These are phyloP conservation scores for Arthroderma sp. DNA, from an alignment of 2,329 filamentous ascomycete genomes.

Conservation along the genomic window DNA sequence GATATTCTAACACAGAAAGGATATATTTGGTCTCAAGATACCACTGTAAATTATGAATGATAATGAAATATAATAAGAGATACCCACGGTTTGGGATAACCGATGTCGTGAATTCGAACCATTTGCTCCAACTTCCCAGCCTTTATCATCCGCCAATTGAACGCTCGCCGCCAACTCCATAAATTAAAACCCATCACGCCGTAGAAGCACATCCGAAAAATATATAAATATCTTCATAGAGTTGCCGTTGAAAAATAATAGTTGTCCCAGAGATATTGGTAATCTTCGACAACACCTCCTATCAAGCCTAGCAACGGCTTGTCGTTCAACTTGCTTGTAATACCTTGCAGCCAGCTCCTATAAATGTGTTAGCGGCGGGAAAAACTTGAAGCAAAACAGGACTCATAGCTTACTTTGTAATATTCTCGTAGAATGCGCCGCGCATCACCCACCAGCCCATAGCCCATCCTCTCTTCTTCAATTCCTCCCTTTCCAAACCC, in stretches of 20 bases:
- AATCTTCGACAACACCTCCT: constrained; percentile 80
- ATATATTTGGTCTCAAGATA: neutral
- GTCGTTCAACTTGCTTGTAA: constrained; percentile 57
- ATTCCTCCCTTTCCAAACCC: constrained; percentile 76
- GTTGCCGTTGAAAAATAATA: constrained; percentile 75
- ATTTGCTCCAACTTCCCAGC: too few species aligned
- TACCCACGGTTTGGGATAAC: neutral
- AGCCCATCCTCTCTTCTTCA: constrained; percentile 74
- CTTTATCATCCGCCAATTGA: neutral
- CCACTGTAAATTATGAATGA: neutral
- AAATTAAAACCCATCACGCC: neutral
- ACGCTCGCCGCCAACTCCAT: neutral
- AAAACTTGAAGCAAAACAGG: neutral
- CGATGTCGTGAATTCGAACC: too few species aligned
- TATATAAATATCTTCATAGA: constrained; percentile 15
- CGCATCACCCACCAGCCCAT: constrained; percentile 95
- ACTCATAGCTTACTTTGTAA: constrained; percentile 49
- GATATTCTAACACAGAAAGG: constrained; percentile 44
- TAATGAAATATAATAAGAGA: neutral
- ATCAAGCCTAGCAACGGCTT: constrained; percentile 69
- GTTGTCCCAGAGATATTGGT: constrained; percentile 95
- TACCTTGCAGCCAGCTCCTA: constrained; percentile 50
- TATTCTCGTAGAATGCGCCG: constrained; percentile 89
- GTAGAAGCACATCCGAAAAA: neutral
- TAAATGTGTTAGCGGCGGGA: constrained; percentile 15